These are phyloP conservation scores for Thraustochytrium striatum DNA, from an alignment of 352 stramenopile genomes.

Conservation along the genomic window DNA sequence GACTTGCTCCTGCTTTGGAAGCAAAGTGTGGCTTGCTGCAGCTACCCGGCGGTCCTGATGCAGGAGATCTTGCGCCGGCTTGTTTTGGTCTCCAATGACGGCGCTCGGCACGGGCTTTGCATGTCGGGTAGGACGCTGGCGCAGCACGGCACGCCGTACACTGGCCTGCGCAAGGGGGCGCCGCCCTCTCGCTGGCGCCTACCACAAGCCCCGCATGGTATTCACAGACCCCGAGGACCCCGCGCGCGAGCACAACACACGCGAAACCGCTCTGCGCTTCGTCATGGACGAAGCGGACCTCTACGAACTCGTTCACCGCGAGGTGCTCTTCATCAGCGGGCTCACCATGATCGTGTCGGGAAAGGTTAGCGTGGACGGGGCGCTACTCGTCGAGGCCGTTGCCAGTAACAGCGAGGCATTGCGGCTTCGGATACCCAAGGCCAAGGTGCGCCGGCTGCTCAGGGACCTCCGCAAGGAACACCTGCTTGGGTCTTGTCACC, in stretches of 20 bases:
- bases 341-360: neutral
- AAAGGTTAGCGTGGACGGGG: neutral
- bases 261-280: neutral
- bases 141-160: neutral
- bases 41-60: neutral
- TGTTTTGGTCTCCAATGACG: neutral
- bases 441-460: constrained; percentile 2
- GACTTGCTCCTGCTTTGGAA: constrained; percentile 35
- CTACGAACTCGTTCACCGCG: constrained; percentile 37
- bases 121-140: neutral
- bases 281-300: neutral
- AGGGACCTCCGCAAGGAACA: neutral
- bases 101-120: neutral
- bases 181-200: neutral
- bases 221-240: neutral
- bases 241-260: neutral
- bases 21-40: constrained; percentile 19
- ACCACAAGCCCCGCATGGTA: neutral
- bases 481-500: neutral
- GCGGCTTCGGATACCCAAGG: neutral
- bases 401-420: neutral
- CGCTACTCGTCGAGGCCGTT: constrained; percentile 18
- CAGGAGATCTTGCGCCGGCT: constrained; percentile 3
- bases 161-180: constrained; percentile 4
- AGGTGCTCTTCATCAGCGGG: constrained; percentile 46